Base-by-base conservation (phyloP, 2,329 filamentous ascomycete species). In the Mariannaea elegans region DNA sequence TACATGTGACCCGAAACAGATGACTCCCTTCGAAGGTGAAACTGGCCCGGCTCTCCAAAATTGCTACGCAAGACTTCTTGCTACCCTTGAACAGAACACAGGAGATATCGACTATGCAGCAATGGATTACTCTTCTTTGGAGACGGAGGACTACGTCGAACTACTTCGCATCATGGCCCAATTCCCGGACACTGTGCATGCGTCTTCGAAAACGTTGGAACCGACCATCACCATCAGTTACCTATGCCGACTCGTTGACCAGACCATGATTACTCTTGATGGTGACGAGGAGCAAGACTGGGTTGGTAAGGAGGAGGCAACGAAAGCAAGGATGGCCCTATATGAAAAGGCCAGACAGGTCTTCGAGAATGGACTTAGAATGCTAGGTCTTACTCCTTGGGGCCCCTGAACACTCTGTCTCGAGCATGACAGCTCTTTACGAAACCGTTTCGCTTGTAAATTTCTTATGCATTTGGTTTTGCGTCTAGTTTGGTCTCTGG, bases 201-300 rank as follows among this genome's bases (percentile, higher is more conserved):
- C 88, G 59, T 88, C 88, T 0, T 78, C 84, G 72, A 89, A 85
- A 76, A 89, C 85, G 0, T 82, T 88, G n/a, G 89, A 91, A 68
- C 87, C 88, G 0, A 82, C 86, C 2, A 88, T 86, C 0, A 82
- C 90, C n/a, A 76, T 90, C 24, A 86, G 82, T 2, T 91, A 90
- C 69, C 76, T 91, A 1, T 3, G 29, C 0, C 62, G 70, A 1
- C 13, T 72, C 0, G 38, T 61, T 0, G 67, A 72, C 2, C 63
- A 69, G 0, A 3, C 68, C 1, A 60, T 56, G 52, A 0, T 10
- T 0, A 67, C 65, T 0, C 78, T 89, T 81, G 76, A 87, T 80
- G 75, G 90, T 77, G 82, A 87, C 7, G 77, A 80, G 1, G 65
- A 65, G 13, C 41, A 65, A n/a, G 70, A 70, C 6, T 70, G 68